Conservation (phyloP, 139 green algal species). For the Tetradesmus obliquus region DNA sequence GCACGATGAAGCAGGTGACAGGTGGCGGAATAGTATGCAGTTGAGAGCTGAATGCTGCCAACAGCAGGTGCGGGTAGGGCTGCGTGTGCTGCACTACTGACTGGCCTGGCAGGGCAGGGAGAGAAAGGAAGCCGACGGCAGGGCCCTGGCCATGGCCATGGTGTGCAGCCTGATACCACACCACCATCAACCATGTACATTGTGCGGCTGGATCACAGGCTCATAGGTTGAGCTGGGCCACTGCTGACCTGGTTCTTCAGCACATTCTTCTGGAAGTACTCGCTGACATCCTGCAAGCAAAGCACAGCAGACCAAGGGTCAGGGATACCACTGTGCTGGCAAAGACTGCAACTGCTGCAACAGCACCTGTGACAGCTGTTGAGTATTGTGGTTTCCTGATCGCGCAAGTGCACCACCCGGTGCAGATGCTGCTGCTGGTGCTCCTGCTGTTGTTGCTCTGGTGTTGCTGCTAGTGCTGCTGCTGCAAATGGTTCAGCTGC, state of each 20-base stretch:
- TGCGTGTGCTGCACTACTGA: no score
- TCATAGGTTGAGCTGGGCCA: not conserved
- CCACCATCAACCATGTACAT: no score
- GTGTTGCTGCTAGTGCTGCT: slow-evolving; percentile 13
- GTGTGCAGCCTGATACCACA: no score
- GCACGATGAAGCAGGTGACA: not conserved
- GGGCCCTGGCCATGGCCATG: no score
- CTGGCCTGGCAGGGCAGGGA: no score
- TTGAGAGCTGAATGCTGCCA: not conserved
- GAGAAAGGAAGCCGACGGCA: no score
- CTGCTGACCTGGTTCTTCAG: slow-evolving; percentile 47
- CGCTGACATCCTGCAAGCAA: slow-evolving; percentile 34
- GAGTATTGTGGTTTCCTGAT: no score
- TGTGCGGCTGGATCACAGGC: no score
- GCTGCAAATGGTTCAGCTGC: not conserved
- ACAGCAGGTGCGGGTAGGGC: not conserved
- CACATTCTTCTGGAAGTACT: slow-evolving; percentile 44
- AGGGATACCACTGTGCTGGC: no score
- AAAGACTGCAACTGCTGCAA: not conserved
- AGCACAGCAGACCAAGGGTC: not conserved
- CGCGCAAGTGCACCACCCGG: no score
- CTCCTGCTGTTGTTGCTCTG: not conserved
- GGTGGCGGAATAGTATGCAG: not conserved
- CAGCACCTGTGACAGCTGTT: not conserved
- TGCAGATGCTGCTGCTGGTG: no score